Percentiles rank a stretch among this genome's conserved stretches.
Evolutionary conservation across 139 green algal genomes (phyloP).

Genomic region (Trebouxia sp.): DNA sequence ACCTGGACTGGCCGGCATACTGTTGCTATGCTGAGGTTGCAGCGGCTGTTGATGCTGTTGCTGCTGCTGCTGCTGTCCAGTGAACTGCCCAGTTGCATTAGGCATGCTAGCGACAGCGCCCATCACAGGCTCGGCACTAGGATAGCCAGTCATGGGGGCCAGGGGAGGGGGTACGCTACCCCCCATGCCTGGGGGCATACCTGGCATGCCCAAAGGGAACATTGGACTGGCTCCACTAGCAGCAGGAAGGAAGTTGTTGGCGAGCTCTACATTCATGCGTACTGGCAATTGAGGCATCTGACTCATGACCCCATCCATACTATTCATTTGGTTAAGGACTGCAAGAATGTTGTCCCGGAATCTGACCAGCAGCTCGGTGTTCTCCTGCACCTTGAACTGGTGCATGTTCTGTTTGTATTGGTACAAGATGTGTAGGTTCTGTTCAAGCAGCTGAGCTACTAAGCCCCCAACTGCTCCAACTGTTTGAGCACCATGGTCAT

Average conservation of each 20-base stretch:
- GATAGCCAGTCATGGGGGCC: not conserved
- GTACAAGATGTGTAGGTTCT: constrained; percentile 68
- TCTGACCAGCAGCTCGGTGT: constrained; percentile 78
- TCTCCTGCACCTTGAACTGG: constrained; percentile 73
- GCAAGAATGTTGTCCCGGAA: constrained; percentile 85
- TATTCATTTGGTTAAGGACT: constrained; percentile 73
- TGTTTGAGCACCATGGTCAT: constrained; percentile 27
- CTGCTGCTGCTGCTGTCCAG: not conserved
- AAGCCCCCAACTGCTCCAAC: constrained; percentile 21
- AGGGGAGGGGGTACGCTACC: not conserved
- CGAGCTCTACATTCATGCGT: constrained; percentile 71
- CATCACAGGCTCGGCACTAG: not conserved
- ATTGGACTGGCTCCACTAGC: constrained; percentile 25
- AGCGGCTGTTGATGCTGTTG: not conserved
- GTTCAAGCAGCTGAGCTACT: constrained; percentile 52
- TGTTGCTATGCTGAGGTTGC: not conserved
- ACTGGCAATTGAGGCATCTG: constrained; percentile 88
- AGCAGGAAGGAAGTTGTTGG: constrained; percentile 45
- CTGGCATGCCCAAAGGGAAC: constrained; percentile 21
- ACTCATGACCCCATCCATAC: constrained; percentile 68
- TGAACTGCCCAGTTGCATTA: not conserved
- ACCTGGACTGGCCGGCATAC: not conserved
- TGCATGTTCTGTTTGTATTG: constrained; percentile 66
- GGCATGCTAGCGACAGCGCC: not conserved
- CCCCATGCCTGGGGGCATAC: constrained; percentile 36